Conservation (phyloP, 331 rosid species). For the Telfairia occidentalis region DNA sequence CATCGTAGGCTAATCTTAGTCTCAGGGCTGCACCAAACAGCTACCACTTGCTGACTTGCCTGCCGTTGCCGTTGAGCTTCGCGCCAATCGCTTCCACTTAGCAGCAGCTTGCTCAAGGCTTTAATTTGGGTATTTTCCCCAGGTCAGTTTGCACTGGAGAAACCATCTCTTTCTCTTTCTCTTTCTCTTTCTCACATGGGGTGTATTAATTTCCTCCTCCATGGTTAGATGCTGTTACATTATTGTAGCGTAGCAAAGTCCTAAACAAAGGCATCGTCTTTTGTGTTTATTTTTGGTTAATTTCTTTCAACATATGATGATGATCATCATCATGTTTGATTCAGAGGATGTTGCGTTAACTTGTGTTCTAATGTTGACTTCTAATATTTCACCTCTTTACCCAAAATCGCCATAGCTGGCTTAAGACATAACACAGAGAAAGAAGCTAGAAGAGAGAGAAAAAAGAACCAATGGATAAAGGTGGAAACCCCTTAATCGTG, state of each 20-base stretch:
- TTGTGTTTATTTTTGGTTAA: not conserved
- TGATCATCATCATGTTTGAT: not conserved
- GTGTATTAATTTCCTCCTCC: not conserved
- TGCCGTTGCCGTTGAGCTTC: not conserved
- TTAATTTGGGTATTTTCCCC: not conserved
- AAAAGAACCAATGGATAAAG: not conserved
- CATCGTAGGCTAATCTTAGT: not conserved
- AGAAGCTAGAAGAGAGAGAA: no score
- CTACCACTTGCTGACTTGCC: not conserved
- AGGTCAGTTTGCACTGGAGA: not conserved
- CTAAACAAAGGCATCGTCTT: not conserved
- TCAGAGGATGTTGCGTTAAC: not conserved
- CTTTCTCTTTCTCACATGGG: not conserved
- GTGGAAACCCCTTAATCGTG: not conserved
- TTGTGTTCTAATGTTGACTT: no score
- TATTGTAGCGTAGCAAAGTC: not conserved
- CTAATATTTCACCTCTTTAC: not conserved
- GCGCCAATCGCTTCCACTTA: not conserved
- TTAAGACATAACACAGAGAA: no score
- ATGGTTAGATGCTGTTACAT: not conserved
- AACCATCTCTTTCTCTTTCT: not conserved
- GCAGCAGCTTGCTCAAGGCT: not conserved
- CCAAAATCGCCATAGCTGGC: no score
- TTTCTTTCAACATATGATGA: not conserved
- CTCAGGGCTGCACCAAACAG: not conserved